Base-by-base conservation (phyloP, 192 early-diverging fungal genomes). In the Coemansia sp. region DNA sequence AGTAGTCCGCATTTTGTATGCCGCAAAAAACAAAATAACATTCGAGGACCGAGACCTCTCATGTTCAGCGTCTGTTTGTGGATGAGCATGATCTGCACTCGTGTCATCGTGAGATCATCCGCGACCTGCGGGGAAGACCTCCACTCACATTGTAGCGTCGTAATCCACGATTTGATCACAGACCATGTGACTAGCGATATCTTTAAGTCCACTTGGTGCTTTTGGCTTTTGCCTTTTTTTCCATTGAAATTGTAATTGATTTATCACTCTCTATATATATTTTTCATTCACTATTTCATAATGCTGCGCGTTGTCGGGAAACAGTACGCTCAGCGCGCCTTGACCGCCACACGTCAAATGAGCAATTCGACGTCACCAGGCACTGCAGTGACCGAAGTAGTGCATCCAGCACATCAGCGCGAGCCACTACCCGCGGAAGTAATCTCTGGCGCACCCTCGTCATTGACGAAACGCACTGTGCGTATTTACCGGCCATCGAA, bases 401-500 rank as follows among this genome's bases (percentile, higher is more conserved):
- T 82, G 25, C 80, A 82, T 59, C 80, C 80, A 19, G 80, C 80
- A 17, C 80, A 82, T 27, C 65, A 82, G 64, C 64, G 67, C n/a
- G 82, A 76, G 67, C 76, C 78, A 4, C 55, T 80, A 3, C 74
- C 74, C 19, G 74, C 82, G 2, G 84, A 85, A 29, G 61, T 77
- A 14, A 39, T 78, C 19, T 79, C 85, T 10, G 85, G 87, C 3
- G 85, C 81, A 1, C 87, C 87, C 7, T 21, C 12, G 9, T 80
- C 82, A 21, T 69, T 94, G 60, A 86, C 80, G 57, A 86, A 87
- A 60, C 89, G 92, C 44, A 86, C 87, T n/a, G 95, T 93, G 66
- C 87, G 92, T 23, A 97, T 99, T 61, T 97, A 84, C 84, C 75
- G 86, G 51, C 93, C 92, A 27, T 70, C 92, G 17, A 93, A 90